phyloP scores from a whole-genome alignment of 768 basidiomycete species.

The Sporobolomyces phaffii region DNA sequence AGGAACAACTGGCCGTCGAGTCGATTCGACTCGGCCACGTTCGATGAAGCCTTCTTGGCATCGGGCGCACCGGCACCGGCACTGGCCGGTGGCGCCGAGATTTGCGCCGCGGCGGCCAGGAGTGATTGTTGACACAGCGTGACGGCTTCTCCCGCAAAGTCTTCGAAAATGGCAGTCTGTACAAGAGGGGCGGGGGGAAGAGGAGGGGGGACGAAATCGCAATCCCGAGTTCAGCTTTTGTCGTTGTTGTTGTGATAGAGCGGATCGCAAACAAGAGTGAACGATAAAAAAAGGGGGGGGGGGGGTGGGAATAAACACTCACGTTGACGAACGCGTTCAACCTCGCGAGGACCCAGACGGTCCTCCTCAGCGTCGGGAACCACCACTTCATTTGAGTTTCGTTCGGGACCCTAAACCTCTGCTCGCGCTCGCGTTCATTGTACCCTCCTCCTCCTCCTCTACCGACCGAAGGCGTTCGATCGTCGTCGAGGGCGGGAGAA shows the following conservation, averaged over 20 bases:
- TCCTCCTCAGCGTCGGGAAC: slow-evolving; percentile 84
- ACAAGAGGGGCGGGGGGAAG: no score
- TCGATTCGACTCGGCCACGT: slow-evolving; percentile 42
- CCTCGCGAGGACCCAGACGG: slow-evolving; percentile 84
- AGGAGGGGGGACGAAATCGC: no score
- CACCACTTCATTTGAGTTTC: slow-evolving; percentile 73
- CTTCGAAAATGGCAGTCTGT: slow-evolving; percentile 93
- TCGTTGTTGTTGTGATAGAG: no score
- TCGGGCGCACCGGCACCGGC: not conserved
- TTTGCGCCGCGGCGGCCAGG: slow-evolving; percentile 61
- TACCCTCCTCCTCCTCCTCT: not conserved
- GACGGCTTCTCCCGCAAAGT: slow-evolving; percentile 90
- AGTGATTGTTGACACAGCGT: slow-evolving; percentile 75
- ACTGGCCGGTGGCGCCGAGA: slow-evolving; percentile 49
- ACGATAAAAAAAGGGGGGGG: no score
- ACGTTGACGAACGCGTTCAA: slow-evolving; percentile 90
- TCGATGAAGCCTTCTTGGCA: not conserved
- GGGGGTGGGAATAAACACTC: slow-evolving; percentile 39
- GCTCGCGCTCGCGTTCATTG: slow-evolving; percentile 2
- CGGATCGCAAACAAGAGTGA: no score
- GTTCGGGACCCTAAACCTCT: slow-evolving; percentile 62
- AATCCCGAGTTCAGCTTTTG: no score
- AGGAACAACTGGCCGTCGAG: slow-evolving; percentile 80
- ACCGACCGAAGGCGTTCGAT: not conserved
- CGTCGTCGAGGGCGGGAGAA: not conserved